Evolutionary conservation across 768 basidiomycete genomes (phyloP), one percentile per base, ranked within the genome.

Genomic region (Solioccasus polychromus): DNA sequence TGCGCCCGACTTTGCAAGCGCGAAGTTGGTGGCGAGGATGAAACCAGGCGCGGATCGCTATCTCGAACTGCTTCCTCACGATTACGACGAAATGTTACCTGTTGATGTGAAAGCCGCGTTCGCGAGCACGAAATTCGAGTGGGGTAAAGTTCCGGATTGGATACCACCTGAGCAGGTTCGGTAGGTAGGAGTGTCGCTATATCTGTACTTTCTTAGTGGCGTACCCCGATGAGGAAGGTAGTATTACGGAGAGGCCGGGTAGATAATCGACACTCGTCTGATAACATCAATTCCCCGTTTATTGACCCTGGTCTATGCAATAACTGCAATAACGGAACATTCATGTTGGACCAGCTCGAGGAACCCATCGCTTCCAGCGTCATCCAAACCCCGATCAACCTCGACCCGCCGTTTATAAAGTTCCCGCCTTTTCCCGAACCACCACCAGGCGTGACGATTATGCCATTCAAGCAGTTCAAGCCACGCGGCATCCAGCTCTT

Each of bases 91-190:
- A 40, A 60, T 77, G 17, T 53, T 88, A 20, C 84, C 88, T 2
- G 57, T 68, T 38, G 58, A 55, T 5, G 76, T 70, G 42, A 60
- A 71, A 54, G 74, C 75, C 6, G 80, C 81, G 31, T 88, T 88
- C 55, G 58, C 68, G 51, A 64, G 64, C 17, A 66, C 69, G 43
- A 78, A 66, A 63, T 90, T 89, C 54, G 80, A 79, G 56, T 85
- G 78, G 73, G 79, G 82, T 60, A 75, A 75, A 48, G 72, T 90
- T 37, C 87, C 87, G 1, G 85, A 86, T 47, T 88, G 81, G 80
- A 70, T 83, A 45, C 88, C 87, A 30, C 88, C 85, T 8, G 54
- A 77, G 42, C 77, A 80, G 56, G 57, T 82, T 47, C 69, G 82
- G 45, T 82, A 69, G 67, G 28, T 18, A 6, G 17, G 31, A 19